phyloP scores from a whole-genome alignment of 78 protist genomes.

The Guillardia theta region DNA sequence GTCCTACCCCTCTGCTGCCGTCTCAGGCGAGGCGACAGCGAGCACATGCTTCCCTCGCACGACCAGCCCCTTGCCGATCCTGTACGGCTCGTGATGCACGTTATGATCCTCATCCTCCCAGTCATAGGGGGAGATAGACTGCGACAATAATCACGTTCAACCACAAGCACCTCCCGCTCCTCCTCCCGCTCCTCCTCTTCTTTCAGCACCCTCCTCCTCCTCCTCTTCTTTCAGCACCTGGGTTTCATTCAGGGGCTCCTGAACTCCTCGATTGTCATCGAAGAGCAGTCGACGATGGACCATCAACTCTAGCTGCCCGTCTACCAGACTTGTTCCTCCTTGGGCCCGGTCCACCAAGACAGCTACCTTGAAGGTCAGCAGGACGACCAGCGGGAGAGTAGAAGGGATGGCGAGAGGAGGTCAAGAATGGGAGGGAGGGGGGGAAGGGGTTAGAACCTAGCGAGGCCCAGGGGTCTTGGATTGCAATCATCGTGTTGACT shows the following conservation, averaged over 20 bases:
- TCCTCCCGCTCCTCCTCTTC: no score
- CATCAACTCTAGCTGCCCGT: slow-evolving; percentile 81
- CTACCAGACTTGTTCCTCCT: slow-evolving; percentile 56
- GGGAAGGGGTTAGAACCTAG: background rate
- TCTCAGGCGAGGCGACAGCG: background rate
- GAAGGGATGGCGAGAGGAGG: no score
- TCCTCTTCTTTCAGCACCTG: no score
- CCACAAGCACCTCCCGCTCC: background rate
- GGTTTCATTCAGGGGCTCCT: slow-evolving; percentile 85
- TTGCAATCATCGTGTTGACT: slow-evolving; percentile 56
- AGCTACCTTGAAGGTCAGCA: no score
- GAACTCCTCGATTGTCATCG: slow-evolving; percentile 88
- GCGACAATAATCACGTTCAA: no score
- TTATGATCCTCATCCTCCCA: background rate
- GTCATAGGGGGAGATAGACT: slow-evolving; percentile 20
- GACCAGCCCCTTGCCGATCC: slow-evolving; percentile 28
- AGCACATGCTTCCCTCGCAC: background rate
- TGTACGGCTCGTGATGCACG: slow-evolving; percentile 27
- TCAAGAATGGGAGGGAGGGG: no score
- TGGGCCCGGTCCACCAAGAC: slow-evolving; percentile 61
- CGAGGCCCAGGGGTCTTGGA: background rate
- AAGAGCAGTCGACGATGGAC: slow-evolving; percentile 66
- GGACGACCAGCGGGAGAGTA: no score
- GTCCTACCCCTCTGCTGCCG: background rate
- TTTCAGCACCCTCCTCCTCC: no score